Percentiles rank a stretch among this genome's conserved stretches.
phyloP scores from a whole-genome alignment of 306 rosid genomes.

The Cajanus cajan region DNA sequence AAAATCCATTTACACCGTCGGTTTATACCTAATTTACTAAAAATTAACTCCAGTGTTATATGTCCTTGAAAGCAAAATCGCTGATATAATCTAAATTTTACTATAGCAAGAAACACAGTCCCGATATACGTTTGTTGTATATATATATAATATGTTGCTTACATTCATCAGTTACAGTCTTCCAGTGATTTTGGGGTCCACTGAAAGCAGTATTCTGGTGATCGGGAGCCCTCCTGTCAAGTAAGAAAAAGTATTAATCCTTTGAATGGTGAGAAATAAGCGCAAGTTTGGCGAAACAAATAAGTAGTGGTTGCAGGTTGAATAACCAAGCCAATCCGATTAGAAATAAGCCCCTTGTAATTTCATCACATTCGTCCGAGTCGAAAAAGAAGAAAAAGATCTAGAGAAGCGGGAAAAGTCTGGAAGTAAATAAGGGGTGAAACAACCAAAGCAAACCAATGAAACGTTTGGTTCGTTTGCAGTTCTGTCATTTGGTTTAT shows the following conservation, averaged over 20 bases:
- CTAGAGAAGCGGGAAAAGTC: neutral
- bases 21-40: too few species aligned
- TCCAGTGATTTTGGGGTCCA: slow-evolving; percentile 38
- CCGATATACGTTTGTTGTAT: slow-evolving; percentile 13
- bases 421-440: neutral
- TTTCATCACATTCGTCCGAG: neutral
- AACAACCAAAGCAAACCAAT: slow-evolving; percentile 13
- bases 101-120: slow-evolving; percentile 17
- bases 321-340: slow-evolving; percentile 7
- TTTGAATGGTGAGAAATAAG: slow-evolving; percentile 14
- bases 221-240: slow-evolving; percentile 49
- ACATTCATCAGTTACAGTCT: slow-evolving; percentile 52
- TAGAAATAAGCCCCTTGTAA: neutral
- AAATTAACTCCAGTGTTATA: neutral
- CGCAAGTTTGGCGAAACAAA: slow-evolving; percentile 10
- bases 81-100: slow-evolving; percentile 16
- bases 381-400: neutral
- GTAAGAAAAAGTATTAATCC: slow-evolving; percentile 27
- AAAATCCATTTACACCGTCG: too few species aligned
- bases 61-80: slow-evolving; percentile 23
- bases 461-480: neutral
- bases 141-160: slow-evolving; percentile 39
- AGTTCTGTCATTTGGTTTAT: neutral
- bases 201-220: slow-evolving; percentile 26
- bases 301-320: neutral